These are phyloP conservation scores for Solanum hybrid DNA, from an alignment of 305 asterid genomes.

Conservation along the genomic window DNA sequence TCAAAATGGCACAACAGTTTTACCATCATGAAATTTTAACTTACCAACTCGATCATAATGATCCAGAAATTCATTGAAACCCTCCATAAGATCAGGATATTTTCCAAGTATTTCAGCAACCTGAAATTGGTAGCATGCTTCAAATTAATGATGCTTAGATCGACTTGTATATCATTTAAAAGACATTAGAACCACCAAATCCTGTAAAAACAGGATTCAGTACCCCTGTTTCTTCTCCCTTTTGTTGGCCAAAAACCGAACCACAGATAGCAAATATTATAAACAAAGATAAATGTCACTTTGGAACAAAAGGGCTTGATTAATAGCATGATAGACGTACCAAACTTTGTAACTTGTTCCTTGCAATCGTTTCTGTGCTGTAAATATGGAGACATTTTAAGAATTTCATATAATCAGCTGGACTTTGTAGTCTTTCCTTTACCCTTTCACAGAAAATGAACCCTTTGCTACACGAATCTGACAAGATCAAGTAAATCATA, in stretches of 20 bases:
- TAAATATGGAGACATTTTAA: slow-evolving; percentile 90
- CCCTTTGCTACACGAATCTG: slow-evolving; percentile 68
- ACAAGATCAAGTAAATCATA: slow-evolving; percentile 12
- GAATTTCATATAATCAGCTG: slow-evolving; percentile 85
- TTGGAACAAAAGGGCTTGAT: neutral
- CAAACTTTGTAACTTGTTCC: slow-evolving; percentile 75
- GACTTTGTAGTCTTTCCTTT: slow-evolving; percentile 68
- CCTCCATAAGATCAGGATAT: slow-evolving; percentile 35
- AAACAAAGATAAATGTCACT: neutral
- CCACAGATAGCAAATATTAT: neutral
- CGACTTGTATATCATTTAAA: neutral
- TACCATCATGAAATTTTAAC: slow-evolving; percentile 9
- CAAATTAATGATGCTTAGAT: neutral
- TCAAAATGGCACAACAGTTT: slow-evolving; percentile 13
- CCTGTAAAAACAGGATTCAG: neutral
- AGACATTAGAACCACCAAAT: neutral
- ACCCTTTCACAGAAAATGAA: slow-evolving; percentile 89
- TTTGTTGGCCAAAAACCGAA: neutral
- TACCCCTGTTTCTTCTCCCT: neutral
- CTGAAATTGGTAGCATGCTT: slow-evolving; percentile 29
- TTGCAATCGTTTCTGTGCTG: slow-evolving; percentile 83
- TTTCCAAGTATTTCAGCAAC: slow-evolving; percentile 70
- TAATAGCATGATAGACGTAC: slow-evolving; percentile 25
- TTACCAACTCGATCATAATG: slow-evolving; percentile 41
- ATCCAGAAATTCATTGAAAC: slow-evolving; percentile 52